Evolutionary conservation across 2,329 filamentous ascomycete genomes (phyloP).

Genomic region (Penicillium sp.): DNA sequence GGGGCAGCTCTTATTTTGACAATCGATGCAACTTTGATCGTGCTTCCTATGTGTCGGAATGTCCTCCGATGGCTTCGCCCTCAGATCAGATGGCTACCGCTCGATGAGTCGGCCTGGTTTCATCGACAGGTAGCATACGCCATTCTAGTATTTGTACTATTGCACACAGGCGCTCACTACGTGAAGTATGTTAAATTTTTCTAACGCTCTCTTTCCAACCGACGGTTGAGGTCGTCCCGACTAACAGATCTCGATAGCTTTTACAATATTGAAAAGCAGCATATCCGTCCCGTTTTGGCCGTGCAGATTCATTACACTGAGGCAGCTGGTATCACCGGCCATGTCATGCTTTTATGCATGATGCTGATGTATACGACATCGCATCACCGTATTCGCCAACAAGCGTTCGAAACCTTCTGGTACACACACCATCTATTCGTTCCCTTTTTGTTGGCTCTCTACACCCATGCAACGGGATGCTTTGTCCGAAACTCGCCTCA

Average conservation of each 20-base stretch:
- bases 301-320: conserved; percentile 88
- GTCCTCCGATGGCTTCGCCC: conserved; percentile 78
- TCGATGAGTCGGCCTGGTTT: conserved; percentile 98
- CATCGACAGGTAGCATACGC: conserved; percentile 91
- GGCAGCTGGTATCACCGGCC: conserved; percentile 86
- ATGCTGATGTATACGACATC: conserved; percentile 95
- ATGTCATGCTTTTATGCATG: conserved; percentile 99
- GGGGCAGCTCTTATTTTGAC: conserved; percentile 82
- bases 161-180: conserved; percentile 78
- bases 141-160: conserved; percentile 71
- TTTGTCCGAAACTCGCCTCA: conserved; percentile 79
- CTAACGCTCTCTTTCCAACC: background rate
- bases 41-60: conserved; percentile 92
- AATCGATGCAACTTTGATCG: conserved; percentile 77
- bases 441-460: conserved; percentile 86
- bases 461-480: conserved; percentile 92
- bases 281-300: conserved; percentile 73
- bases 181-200: conserved; percentile 64
- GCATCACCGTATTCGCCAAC: conserved; percentile 87
- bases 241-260: conserved; percentile 55
- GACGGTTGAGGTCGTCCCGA: background rate
- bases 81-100: conserved; percentile 77
- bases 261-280: conserved; percentile 83
- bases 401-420: conserved; percentile 98
- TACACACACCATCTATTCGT: conserved; percentile 99